These are phyloP conservation scores for Pythium aphanidermatum DNA, from an alignment of 352 stramenopile genomes.

Conservation along the genomic window DNA sequence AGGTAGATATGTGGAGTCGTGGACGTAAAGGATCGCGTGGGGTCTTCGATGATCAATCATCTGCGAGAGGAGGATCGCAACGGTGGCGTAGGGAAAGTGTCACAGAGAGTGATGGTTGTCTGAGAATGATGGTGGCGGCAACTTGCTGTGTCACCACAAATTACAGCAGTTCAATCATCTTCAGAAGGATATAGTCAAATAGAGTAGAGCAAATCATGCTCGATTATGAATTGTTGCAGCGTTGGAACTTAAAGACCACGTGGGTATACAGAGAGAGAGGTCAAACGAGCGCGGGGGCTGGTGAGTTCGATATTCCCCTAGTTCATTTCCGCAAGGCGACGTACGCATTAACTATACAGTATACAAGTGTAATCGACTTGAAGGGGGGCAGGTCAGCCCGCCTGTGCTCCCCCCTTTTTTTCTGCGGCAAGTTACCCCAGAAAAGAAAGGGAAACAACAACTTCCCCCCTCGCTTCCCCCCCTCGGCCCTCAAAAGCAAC, in stretches of 20 bases:
- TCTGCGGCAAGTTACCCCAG: conserved; percentile 23
- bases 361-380: conserved; percentile 12
- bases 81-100: too few species aligned
- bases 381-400: conserved; percentile 2
- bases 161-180: conserved; percentile 3
- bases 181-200: conserved; percentile 7
- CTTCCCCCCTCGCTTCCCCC: not conserved
- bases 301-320: conserved; percentile 3
- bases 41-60: too few species aligned
- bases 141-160: conserved; percentile 42
- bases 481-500: not conserved
- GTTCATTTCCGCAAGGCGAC: too few species aligned
- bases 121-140: conserved; percentile 52
- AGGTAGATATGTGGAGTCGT: too few species aligned
- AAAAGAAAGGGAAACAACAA: conserved; percentile 22
- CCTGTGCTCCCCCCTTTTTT: conserved; percentile 15
- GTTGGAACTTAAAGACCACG: too few species aligned
- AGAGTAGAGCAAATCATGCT: not conserved
- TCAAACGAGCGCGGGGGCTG: not conserved
- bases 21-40: too few species aligned
- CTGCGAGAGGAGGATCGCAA: too few species aligned
- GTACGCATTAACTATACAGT: conserved; percentile 11
- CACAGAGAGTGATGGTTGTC: conserved; percentile 22
- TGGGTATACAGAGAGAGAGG: too few species aligned
- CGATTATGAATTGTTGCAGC: conserved; percentile 6